Base-by-base conservation (phyloP, 306 rosid species). In the Notholithocarpus densiflorus region DNA sequence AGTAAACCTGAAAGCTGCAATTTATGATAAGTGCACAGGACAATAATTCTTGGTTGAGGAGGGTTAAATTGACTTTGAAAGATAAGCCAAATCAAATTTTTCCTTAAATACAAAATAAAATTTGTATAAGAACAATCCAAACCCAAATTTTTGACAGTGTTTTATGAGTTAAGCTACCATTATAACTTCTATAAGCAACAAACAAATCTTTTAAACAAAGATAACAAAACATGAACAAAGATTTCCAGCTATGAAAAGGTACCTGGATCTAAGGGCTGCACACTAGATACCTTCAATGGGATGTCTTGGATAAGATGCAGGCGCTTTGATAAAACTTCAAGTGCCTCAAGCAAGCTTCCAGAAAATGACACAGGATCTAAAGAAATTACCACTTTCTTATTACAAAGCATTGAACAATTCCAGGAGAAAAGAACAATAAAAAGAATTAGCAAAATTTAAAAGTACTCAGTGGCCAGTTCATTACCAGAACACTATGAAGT, bases 1-100 rank as follows among this genome's bases (percentile, higher is more conserved):
- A 54, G 98, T 86, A 71, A 76, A 88, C 89, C 96, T 91, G 87
- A 95, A 95, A 79, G 98, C 98, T 91, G 94, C 76, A 79, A 60
- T 74, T 75, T 27, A 75, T 54, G 82, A 82, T 75, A 77, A 82
- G 83, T 56, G 57, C 18, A 34, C 21, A 57, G 34, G 57, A 80
- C 29, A 31, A 31, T 31, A 31, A 31, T 75, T 51, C 56, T 48
- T 54, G 45, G 34, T 59, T 61, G 64, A 56, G 37, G 40, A 32
- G 27, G 26, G 54, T 13, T 26, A 57, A 57, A 71, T n/a, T 62
- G 69, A 12, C 20, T 29, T 29, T 64, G 5, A 29, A 23, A 54
- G 54, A 70, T 60, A 11, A 68, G 26, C 26, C 34, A 56, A 12
- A 23, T 78, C 13, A 56, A 23, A 72, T 19, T 57, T 24, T 24